These are phyloP conservation scores for Scheffersomyces illinoinensis DNA, from an alignment of 1,139 yeast species.

Conservation along the genomic window DNA sequence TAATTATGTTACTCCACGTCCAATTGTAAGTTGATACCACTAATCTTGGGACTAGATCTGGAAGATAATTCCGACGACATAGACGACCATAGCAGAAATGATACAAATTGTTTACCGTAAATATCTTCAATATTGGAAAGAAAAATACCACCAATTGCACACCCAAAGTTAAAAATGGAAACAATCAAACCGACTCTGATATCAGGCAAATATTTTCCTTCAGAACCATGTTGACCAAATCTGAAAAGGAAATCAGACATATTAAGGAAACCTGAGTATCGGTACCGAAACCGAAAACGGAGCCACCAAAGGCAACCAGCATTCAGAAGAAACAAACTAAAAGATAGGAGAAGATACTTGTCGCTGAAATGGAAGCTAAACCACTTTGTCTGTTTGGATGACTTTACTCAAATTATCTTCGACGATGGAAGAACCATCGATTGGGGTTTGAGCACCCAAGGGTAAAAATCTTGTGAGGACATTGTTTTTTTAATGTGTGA, in stretches of 20 bases:
- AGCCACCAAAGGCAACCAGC: conserved; percentile 27
- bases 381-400: conserved; percentile 4
- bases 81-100: conserved; percentile 21
- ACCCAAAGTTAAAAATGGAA: conserved; percentile 25
- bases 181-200: conserved; percentile 20
- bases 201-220: conserved; percentile 16
- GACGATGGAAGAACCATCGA: conserved; percentile 27
- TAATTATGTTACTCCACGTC: conserved; percentile 40
- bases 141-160: conserved; percentile 24
- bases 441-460: conserved; percentile 37
- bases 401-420: conserved; percentile 23
- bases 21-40: conserved; percentile 52
- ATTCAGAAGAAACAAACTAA: conserved; percentile 18
- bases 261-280: conserved; percentile 27
- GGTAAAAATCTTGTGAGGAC: conserved; percentile 23
- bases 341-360: conserved; percentile 14
- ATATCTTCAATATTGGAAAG: conserved; percentile 21
- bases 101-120: conserved; percentile 23
- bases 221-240: conserved; percentile 18
- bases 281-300: conserved; percentile 26
- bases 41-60: conserved; percentile 22
- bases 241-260: conserved; percentile 20
- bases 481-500: conserved; percentile 5
- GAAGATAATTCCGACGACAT: conserved; percentile 23
- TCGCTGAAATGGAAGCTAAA: background rate